Conservation (phyloP, 2,329 filamentous ascomycete genomes). For the Phyllosticta citriasiana region DNA sequence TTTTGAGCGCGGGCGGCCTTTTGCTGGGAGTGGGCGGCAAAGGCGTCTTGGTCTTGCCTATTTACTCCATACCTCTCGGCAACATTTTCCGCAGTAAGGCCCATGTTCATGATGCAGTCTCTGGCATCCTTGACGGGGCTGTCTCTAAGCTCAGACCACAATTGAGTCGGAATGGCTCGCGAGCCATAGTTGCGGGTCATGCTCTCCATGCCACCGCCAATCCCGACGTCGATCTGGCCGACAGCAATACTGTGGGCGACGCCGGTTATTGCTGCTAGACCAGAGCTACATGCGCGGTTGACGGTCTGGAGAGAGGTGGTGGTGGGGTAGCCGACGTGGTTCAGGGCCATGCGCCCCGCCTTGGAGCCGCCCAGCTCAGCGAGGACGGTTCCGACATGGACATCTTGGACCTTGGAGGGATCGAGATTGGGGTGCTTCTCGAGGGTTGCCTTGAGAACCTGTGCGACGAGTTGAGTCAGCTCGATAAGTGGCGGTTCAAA, state of each 20-base stretch:
- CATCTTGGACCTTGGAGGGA: constrained; percentile 61
- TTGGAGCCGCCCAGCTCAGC: constrained; percentile 86
- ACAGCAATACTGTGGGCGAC: constrained; percentile 67
- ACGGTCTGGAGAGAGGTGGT: constrained; percentile 72
- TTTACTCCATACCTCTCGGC: constrained; percentile 64
- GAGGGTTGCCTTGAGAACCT: constrained; percentile 56
- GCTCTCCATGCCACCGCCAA: constrained; percentile 89
- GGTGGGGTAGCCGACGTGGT: constrained; percentile 68
- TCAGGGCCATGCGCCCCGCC: constrained; percentile 81
- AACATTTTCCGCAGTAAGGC: constrained; percentile 81
- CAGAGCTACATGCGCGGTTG: constrained; percentile 77
- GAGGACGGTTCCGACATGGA: constrained; percentile 80
- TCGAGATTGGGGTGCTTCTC: constrained; percentile 63
- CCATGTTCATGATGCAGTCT: constrained; percentile 94
- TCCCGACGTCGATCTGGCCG: constrained; percentile 61
- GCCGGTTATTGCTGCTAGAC: constrained; percentile 64
- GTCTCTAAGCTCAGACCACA: constrained; percentile 65
- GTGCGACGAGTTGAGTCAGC: constrained; percentile 11
- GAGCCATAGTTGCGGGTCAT: constrained; percentile 89
- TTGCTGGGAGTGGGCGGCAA: constrained; percentile 64
- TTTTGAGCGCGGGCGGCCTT: constrained; percentile 62
- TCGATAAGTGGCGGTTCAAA: background rate
- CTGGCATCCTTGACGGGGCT: constrained; percentile 56
- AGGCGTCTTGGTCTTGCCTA: constrained; percentile 69
- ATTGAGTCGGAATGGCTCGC: constrained; percentile 70